Conservation (phyloP, 768 basidiomycete genomes). For the Termitomyces sp. region DNA sequence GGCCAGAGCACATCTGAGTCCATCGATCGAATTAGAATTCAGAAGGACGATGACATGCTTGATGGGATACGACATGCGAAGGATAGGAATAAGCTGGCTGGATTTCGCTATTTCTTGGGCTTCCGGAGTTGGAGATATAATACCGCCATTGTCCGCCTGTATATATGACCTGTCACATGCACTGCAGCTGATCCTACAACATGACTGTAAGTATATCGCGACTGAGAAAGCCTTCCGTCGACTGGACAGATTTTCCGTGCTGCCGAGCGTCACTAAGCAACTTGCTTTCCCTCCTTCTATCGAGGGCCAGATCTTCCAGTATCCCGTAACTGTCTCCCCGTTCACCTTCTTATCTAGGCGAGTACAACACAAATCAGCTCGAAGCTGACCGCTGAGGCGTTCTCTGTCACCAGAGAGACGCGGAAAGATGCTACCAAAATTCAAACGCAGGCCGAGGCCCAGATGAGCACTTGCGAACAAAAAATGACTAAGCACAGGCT, state of each 20-base stretch:
- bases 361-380: not conserved
- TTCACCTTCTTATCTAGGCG: not conserved
- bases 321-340: not conserved
- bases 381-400: too few relatives aligned
- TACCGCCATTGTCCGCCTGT: not conserved
- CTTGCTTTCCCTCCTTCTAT: not conserved
- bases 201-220: too few relatives aligned
- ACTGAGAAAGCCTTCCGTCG: not conserved
- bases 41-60: not conserved
- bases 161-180: not conserved
- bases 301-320: not conserved
- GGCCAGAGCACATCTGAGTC: not conserved
- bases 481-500: not conserved
- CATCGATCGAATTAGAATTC: not conserved
- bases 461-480: not conserved
- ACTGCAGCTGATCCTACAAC: not conserved
- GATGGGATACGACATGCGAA: not conserved
- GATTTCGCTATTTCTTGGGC: too few relatives aligned
- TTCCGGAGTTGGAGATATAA: too few relatives aligned
- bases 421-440: not conserved
- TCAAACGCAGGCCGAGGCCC: not conserved
- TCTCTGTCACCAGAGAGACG: not conserved
- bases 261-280: not conserved
- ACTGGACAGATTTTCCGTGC: not conserved
- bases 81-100: not conserved